phyloP scores from a whole-genome alignment of 768 basidiomycete genomes.

The Mycena vulgaris region DNA sequence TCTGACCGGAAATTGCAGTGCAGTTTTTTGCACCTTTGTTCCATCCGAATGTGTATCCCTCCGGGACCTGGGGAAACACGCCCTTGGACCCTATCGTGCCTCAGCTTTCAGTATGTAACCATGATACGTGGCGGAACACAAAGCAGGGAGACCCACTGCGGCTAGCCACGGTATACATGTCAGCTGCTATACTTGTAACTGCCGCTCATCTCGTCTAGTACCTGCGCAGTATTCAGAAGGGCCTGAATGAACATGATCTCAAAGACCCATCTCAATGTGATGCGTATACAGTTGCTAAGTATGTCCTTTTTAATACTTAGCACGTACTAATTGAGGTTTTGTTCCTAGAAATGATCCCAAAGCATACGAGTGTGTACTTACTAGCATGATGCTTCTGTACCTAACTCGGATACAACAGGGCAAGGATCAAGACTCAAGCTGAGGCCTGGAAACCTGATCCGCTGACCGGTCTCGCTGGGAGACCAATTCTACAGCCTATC shows the following conservation, averaged over 20 bases:
- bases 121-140: neutral
- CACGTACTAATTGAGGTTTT: neutral
- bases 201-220: neutral
- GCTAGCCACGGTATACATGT: slow-evolving; percentile 9
- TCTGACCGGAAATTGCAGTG: slow-evolving; percentile 1
- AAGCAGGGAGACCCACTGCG: slow-evolving; percentile 14
- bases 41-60: slow-evolving; percentile 17
- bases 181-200: neutral
- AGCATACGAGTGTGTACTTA: neutral
- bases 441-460: neutral
- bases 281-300: slow-evolving; percentile 17
- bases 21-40: slow-evolving; percentile 19
- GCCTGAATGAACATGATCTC: slow-evolving; percentile 4
- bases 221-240: neutral
- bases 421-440: neutral
- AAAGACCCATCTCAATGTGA: neutral
- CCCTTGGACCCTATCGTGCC: neutral
- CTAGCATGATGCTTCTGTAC: too few species aligned
- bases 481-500: neutral
- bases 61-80: slow-evolving; percentile 8
- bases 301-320: neutral
- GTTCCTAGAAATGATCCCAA: neutral
- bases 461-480: neutral
- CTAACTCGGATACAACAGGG: neutral
- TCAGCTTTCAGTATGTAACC: too few species aligned